Evolutionary conservation across 2,329 filamentous ascomycete genomes (phyloP), one percentile per base, ranked within the genome.

Genomic region (Lomentospora prolificans): DNA sequence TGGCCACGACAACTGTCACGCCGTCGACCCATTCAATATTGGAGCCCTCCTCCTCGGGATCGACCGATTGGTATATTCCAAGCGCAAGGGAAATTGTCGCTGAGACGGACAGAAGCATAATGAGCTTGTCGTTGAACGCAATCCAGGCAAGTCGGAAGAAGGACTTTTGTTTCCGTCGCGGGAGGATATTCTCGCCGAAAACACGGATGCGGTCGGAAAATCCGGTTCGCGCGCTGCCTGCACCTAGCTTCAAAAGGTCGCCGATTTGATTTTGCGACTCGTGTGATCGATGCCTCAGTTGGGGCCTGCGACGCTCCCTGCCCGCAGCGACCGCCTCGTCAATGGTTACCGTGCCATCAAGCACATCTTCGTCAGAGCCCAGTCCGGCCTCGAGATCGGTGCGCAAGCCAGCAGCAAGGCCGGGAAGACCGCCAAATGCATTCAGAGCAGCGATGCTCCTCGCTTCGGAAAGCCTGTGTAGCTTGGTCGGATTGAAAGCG

Each of bases 1-100:
- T 89, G 53, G 87, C 88, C 22, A 86, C 79, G 46, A 90, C 84
- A 60, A 91, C 90, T 6, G 88, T 87, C 9, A 90, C 83, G 60
- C 87, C 87, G 68, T 92, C 88, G 4, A 90, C 85, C 88, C 88
- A 92, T 66, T 90, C 85, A 10, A 89, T 83, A 33, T 78, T 78
- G 4, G 82, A 73, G 39, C 70, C 65, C 41, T 68, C 72, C 8
- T 75, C 67, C 4, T 74, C 67, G 2, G 77, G 75, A 14, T 79
- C 81, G 53, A 86, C 76, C 1, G 85, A 84, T 64, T 90, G 84
- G 62, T 89, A 90, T 1, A 90, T 79, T 50, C 87, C 87, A 41
- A 91, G 79, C 0, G 82, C 84, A 25, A 91, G 74, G 2, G 87
- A 90, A 33, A 91, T 82, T n/a, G 80, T 74, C 1, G 87, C 87